These are phyloP conservation scores for Salix brachista DNA, from an alignment of 345 rosid genomes.

Conservation along the genomic window DNA sequence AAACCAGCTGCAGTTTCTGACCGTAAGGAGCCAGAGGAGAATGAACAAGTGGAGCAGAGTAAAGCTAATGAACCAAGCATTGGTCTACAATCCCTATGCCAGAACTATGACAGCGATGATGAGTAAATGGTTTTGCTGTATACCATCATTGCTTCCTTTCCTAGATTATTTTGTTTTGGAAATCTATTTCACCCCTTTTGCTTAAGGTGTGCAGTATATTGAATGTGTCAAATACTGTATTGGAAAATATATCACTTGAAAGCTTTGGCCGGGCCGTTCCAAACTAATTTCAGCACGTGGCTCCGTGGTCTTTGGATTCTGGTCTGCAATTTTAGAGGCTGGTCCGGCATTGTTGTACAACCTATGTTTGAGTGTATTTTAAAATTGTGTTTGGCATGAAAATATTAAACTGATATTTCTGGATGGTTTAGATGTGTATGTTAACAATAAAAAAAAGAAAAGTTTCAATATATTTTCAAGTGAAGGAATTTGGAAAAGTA, in stretches of 20 bases:
- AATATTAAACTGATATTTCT: too few species aligned
- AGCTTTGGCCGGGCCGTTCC: not conserved
- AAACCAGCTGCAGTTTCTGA: slow-evolving; percentile 34
- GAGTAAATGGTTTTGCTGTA: slow-evolving; percentile 19
- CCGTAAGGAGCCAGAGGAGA: slow-evolving; percentile 15
- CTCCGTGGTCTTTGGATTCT: not conserved
- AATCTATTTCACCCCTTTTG: too few species aligned
- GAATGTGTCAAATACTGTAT: too few species aligned
- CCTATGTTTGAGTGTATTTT: too few species aligned
- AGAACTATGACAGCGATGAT: slow-evolving; percentile 60
- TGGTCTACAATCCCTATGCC: slow-evolving; percentile 54
- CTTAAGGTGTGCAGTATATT: too few species aligned
- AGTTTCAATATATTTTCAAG: too few species aligned
- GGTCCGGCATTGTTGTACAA: too few species aligned
- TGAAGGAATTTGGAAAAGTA: too few species aligned
- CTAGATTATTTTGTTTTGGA: too few species aligned
- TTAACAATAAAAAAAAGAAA: too few species aligned
- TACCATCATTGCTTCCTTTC: not conserved
- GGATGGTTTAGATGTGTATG: too few species aligned
- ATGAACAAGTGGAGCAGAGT: slow-evolving; percentile 29
- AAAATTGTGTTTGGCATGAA: too few species aligned
- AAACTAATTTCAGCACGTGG: not conserved
- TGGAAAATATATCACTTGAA: not conserved
- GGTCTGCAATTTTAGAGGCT: not conserved
- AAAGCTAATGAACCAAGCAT: slow-evolving; percentile 12